Percentiles rank a stretch among this genome's conserved stretches.
Evolutionary conservation across 164 flowering plant species (phyloP).

Genomic region (Kalanchoe fedtschenkoi): DNA sequence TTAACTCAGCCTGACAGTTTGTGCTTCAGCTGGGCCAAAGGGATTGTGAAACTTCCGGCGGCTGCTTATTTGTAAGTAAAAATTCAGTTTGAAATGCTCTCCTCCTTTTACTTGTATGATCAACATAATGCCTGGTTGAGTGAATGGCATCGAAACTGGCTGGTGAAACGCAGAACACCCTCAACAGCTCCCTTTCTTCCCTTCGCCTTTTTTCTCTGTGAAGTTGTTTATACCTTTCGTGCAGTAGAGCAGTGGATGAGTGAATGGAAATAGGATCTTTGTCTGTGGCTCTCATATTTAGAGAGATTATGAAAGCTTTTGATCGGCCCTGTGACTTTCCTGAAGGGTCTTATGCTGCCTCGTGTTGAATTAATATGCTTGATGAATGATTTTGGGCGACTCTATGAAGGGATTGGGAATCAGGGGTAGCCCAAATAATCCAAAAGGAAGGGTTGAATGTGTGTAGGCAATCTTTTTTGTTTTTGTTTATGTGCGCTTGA

Average conservation of each 20-base stretch:
- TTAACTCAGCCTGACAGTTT: background rate
- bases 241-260: constrained; percentile 36
- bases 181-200: constrained; percentile 23
- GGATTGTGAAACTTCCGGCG: constrained; percentile 14
- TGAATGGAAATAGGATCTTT: constrained; percentile 13
- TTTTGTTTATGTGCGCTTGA: constrained; percentile 14
- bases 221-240: constrained; percentile 37
- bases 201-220: constrained; percentile 30
- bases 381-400: too few species aligned
- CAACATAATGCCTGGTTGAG: background rate
- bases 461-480: constrained; percentile 18
- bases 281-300: constrained; percentile 16
- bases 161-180: constrained; percentile 4
- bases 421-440: constrained; percentile 35
- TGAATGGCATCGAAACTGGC: background rate
- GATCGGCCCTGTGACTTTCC: background rate
- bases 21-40: constrained; percentile 16
- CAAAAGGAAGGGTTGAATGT: constrained; percentile 25
- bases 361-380: background rate
- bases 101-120: background rate
- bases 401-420: constrained; percentile 28
- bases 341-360: background rate
- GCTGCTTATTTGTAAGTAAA: constrained; percentile 7
- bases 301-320: background rate
- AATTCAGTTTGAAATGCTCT: constrained; percentile 11